These are phyloP conservation scores for Golubevia sp. DNA, from an alignment of 1,284 basidiomycete genomes.

Conservation along the genomic window DNA sequence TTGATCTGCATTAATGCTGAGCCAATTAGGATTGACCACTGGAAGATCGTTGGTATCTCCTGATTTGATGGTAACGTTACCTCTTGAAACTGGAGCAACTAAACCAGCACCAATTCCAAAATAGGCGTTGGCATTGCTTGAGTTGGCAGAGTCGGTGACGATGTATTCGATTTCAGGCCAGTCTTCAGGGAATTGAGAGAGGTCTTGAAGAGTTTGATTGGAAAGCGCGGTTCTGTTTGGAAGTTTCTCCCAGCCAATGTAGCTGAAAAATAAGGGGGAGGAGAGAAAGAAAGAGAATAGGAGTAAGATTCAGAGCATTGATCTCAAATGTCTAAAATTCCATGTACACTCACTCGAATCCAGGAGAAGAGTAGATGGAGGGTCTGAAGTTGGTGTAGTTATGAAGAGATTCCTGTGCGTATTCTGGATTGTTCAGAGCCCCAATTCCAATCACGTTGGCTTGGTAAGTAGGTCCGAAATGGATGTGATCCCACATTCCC, in stretches of 20 bases:
- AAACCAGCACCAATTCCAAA: slow-evolving; percentile 6
- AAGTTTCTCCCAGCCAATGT: neutral
- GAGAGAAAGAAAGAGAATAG: too few relatives aligned
- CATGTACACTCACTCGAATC: too few relatives aligned
- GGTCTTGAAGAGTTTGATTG: neutral
- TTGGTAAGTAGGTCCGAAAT: neutral
- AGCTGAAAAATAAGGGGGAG: too few relatives aligned
- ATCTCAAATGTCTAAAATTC: too few relatives aligned
- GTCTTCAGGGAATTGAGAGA: slow-evolving; percentile 7
- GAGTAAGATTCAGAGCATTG: too few relatives aligned
- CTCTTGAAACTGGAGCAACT: slow-evolving; percentile 8
- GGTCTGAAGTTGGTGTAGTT: too few relatives aligned
- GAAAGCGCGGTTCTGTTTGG: neutral
- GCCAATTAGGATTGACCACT: slow-evolving; percentile 10
- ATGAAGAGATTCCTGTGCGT: too few relatives aligned
- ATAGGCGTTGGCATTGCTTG: slow-evolving; percentile 1
- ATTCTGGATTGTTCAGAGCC: too few relatives aligned
- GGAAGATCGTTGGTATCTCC: slow-evolving; percentile 1
- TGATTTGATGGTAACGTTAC: slow-evolving; percentile 7
- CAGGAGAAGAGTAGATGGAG: too few relatives aligned
- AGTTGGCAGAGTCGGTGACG: neutral
- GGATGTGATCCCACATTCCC: neutral
- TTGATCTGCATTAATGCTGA: slow-evolving; percentile 8
- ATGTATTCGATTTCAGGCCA: slow-evolving; percentile 13
- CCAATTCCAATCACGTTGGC: too few relatives aligned